A percentile compares a stretch with the other conserved stretches of the same genome.
These are phyloP conservation scores for Claviceps monticola DNA, from an alignment of 2,329 filamentous ascomycete genomes.

Conservation along the genomic window DNA sequence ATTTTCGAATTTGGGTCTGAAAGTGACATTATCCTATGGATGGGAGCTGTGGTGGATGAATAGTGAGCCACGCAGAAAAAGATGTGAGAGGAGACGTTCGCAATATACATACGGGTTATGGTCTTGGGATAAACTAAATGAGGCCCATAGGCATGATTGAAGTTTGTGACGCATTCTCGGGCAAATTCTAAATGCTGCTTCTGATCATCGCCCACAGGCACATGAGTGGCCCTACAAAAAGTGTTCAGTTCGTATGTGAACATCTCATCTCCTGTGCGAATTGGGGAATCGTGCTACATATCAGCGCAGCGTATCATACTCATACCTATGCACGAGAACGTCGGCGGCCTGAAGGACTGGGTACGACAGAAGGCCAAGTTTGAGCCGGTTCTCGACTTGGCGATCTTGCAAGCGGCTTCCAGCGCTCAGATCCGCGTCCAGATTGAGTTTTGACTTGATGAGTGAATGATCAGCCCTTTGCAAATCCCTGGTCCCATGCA, in stretches of 20 bases:
- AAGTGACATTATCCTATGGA: conserved; percentile 82
- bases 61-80: neutral
- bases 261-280: conserved; percentile 1
- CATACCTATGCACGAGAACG: conserved; percentile 67
- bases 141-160: conserved; percentile 64
- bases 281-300: no score
- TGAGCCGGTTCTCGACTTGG: conserved; percentile 46
- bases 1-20: conserved; percentile 69
- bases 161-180: conserved; percentile 70
- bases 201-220: conserved; percentile 95
- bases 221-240: conserved; percentile 60
- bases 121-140: conserved; percentile 53
- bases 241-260: neutral
- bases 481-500: no score
- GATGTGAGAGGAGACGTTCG: neutral
- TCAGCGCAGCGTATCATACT: neutral
- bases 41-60: conserved; percentile 42
- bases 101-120: conserved; percentile 46
- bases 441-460: conserved; percentile 55
- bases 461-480: neutral
- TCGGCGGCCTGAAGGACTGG: conserved; percentile 93
- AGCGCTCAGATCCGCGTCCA: conserved; percentile 46
- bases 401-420: conserved; percentile 44
- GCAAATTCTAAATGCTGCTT: conserved; percentile 88
- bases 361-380: conserved; percentile 88